Conservation (phyloP, 495 filamentous ascomycete genomes). For the Letharia lupina region DNA sequence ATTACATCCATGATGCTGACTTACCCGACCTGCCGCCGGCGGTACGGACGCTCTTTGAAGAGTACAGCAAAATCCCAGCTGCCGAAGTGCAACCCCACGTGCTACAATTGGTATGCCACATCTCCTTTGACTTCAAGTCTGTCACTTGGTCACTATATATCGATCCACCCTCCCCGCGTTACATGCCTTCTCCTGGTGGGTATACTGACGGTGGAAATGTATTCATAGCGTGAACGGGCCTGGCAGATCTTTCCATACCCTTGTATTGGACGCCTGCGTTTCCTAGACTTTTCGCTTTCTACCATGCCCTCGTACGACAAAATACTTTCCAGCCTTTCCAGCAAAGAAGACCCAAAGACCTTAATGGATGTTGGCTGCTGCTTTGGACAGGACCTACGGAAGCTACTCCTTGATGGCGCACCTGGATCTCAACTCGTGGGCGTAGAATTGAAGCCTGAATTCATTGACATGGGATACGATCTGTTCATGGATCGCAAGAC, state of each 20-base stretch:
- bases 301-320: constrained; percentile 30
- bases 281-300: constrained; percentile 39
- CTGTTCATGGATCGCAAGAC: constrained; percentile 42
- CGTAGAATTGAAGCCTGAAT: constrained; percentile 37
- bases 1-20: no score
- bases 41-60: no score
- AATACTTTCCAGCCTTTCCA: constrained; percentile 24
- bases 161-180: no score
- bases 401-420: constrained; percentile 39
- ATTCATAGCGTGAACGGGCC: no score
- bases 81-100: no score
- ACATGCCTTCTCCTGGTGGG: no score
- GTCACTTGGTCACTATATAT: no score
- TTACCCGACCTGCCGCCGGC: no score
- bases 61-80: no score
- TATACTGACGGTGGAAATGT: no score
- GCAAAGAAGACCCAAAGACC: constrained; percentile 29
- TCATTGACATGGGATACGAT: constrained; percentile 44
- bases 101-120: no score
- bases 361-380: constrained; percentile 43
- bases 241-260: not conserved
- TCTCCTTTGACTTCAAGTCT: no score
- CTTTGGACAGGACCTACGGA: constrained; percentile 40
- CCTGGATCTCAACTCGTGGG: constrained; percentile 36
- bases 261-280: constrained; percentile 39